Base-by-base conservation (phyloP, 2,329 filamentous ascomycete genomes). In the Stemphylium lycopersici region DNA sequence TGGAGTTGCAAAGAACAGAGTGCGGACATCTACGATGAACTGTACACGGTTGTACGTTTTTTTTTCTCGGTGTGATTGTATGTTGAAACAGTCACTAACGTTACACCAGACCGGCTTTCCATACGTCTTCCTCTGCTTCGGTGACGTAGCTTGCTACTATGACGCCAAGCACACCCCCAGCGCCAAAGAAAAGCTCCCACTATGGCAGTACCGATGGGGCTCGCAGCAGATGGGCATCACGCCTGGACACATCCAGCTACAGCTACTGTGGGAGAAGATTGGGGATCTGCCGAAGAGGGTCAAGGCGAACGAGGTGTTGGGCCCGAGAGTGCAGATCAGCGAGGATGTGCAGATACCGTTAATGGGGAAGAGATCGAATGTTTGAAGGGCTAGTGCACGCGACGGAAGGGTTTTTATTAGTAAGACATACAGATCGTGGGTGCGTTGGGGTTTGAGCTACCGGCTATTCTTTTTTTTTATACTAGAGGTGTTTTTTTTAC, bases 181-280 rank as follows among this genome's bases (percentile, higher is more conserved):
- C 4, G 13, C 20, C 11, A 55, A 57, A 11, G 65, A 71, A 15
- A 48, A 38, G 7, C 46, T 65, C 3, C 49, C 64, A 1, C 44
- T 74, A 0, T 74, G 71, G 71, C 69, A 67, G 38, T 74, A 55
- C 31, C 66, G 61, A 13, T 74, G 69, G 69, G 70, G 71, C 6
- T 70, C 70, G 1, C 55, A 65, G 39, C 71, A 74, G 43, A 39
- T 59, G 32, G 71, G 65, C 8, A 73, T 74, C 55, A 73, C 71
- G 4, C 69, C 70, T 1, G 70, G 71, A 0, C 71, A 74, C 38
- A 44, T 72, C 0, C 56, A 63, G 59, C 18, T 73, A 29, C 63
- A 68, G 48, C 46, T 74, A 40, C 24, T 72, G 56, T 74, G 71
- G 71, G 48, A 69, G 12, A 66, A 67, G 55, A 55, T 64, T 38